phyloP scores from a whole-genome alignment of 768 basidiomycete species.

The Lactarius tabidus region DNA sequence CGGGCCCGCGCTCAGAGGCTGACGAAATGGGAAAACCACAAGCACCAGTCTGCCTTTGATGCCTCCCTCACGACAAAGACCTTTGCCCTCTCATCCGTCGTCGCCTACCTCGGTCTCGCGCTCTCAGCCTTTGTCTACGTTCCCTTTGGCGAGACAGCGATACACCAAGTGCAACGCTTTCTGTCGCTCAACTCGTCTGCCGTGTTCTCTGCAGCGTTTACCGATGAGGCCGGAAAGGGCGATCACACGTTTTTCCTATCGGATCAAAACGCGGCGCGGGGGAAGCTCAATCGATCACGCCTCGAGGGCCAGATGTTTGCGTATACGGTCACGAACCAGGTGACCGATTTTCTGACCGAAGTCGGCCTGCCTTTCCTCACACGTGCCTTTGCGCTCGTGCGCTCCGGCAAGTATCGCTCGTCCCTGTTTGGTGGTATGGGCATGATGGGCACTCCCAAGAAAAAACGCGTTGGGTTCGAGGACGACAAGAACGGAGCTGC shows the following conservation, averaged over 20 bases:
- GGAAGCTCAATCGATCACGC: conserved; percentile 62
- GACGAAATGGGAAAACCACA: conserved; percentile 91
- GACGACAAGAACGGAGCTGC: conserved; percentile 55
- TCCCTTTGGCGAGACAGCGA: conserved; percentile 84
- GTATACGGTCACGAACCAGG: conserved; percentile 85
- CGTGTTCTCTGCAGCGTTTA: conserved; percentile 18
- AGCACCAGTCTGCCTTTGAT: conserved; percentile 69
- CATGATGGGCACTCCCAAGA: conserved; percentile 35
- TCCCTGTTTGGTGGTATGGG: conserved; percentile 19
- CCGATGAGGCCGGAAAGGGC: conserved; percentile 27
- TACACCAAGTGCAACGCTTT: conserved; percentile 46
- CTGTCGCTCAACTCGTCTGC: conserved; percentile 28
- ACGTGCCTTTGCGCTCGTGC: conserved; percentile 51
- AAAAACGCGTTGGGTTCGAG: conserved; percentile 72
- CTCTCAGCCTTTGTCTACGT: conserved; percentile 96
- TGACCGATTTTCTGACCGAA: conserved; percentile 71
- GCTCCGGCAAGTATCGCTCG: conserved; percentile 34
- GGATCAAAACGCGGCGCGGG: conserved; percentile 35
- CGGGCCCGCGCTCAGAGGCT: conserved; percentile 61
- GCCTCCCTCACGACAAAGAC: conserved; percentile 85
- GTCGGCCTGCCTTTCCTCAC: conserved; percentile 76
- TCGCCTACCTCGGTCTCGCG: conserved; percentile 87
- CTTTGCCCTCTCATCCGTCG: conserved; percentile 83
- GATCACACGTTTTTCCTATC: conserved; percentile 12
- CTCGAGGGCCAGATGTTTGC: conserved; percentile 93